Conservation (phyloP, 148 eudicot species). For the Bassia scoparia region DNA sequence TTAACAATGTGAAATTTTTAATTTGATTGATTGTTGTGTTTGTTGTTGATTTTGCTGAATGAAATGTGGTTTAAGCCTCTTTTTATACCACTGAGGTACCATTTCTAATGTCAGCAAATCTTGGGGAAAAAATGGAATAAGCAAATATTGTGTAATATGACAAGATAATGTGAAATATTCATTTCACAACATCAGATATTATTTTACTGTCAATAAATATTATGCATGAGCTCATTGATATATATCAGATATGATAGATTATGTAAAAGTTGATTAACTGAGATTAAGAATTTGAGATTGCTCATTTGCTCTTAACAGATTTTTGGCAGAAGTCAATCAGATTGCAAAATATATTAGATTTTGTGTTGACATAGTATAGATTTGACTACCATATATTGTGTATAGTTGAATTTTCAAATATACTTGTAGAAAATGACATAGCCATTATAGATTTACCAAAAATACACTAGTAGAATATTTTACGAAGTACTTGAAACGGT, state of each 20-base stretch:
- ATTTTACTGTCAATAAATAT: background rate
- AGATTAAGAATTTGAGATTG: too few species aligned
- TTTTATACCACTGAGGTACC: conserved; percentile 5
- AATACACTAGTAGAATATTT: too few species aligned
- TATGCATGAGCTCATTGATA: conserved; percentile 5
- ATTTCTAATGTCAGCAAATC: conserved; percentile 16
- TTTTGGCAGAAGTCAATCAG: background rate
- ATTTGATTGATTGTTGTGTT: too few species aligned
- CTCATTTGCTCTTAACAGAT: background rate
- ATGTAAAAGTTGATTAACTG: background rate
- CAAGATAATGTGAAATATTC: background rate
- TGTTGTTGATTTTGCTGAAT: background rate
- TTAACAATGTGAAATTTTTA: background rate
- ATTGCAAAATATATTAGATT: background rate
- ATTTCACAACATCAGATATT: background rate
- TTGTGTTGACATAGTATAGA: background rate
- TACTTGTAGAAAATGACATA: too few species aligned
- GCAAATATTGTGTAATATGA: background rate
- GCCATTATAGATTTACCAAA: too few species aligned
- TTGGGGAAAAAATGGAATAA: background rate
- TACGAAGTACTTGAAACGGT: too few species aligned
- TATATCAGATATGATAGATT: background rate
- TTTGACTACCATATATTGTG: too few species aligned
- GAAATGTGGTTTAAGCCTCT: background rate
- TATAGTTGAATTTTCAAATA: too few species aligned